A percentile compares a stretch with the other conserved stretches of the same genome.
Evolutionary conservation across 257 asterid species (phyloP).

Genomic region (Solanum corneliomulleri): DNA sequence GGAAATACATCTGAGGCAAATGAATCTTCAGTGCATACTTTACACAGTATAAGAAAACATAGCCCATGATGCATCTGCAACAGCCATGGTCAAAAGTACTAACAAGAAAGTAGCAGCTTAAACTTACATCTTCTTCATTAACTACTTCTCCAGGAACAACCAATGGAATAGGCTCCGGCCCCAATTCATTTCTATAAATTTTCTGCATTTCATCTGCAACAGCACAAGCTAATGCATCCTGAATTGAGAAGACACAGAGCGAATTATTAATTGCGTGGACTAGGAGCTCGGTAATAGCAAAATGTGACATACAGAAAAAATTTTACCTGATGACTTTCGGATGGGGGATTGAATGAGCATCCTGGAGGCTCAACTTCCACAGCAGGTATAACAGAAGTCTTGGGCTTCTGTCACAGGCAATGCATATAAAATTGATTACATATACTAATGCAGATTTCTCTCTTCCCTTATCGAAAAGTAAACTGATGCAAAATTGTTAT

Average conservation of each 20-base stretch:
- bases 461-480: neutral
- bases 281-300: neutral
- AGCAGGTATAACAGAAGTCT: constrained; percentile 69
- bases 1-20: constrained; percentile 61
- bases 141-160: constrained; percentile 60
- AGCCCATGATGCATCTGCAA: neutral
- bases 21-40: neutral
- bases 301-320: constrained; percentile 1
- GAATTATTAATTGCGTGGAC: neutral
- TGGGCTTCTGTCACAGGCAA: constrained; percentile 44
- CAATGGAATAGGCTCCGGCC: constrained; percentile 79
- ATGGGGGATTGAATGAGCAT: constrained; percentile 87
- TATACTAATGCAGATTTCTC: neutral
- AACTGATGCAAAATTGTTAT: neutral
- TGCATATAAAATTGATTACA: neutral
- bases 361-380: constrained; percentile 92
- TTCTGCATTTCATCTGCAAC: constrained; percentile 98
- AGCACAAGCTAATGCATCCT: constrained; percentile 92
- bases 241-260: constrained; percentile 3
- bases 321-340: constrained; percentile 78
- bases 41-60: neutral
- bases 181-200: constrained; percentile 59
- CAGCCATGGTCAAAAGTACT: neutral
- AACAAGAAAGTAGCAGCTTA: neutral
- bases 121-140: constrained; percentile 68